These are phyloP conservation scores for Sphagnum fallax DNA, from an alignment of 228 moss, liverwort and hornwort species.

Conservation along the genomic window DNA sequence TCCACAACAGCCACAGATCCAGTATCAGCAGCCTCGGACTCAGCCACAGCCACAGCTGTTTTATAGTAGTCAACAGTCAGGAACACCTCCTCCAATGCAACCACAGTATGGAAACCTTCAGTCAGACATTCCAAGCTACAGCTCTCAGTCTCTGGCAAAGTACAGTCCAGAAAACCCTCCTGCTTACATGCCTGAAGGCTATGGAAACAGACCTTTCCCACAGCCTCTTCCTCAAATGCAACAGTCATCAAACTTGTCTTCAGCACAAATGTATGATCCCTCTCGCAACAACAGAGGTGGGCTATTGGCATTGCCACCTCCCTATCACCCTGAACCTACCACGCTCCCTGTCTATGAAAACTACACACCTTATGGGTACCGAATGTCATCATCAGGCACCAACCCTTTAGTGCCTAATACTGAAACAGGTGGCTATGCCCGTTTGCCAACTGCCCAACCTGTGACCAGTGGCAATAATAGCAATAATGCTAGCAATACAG, in stretches of 20 bases:
- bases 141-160: constrained; percentile 37
- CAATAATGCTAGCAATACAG: constrained; percentile 22
- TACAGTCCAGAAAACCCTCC: constrained; percentile 59
- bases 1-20: constrained; percentile 35
- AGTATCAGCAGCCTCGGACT: constrained; percentile 18
- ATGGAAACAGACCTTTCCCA: constrained; percentile 33
- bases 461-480: constrained; percentile 41
- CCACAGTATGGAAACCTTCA: constrained; percentile 35
- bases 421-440: constrained; percentile 60
- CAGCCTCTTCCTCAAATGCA: constrained; percentile 22
- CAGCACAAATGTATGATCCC: constrained; percentile 57
- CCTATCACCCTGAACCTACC: constrained; percentile 46
- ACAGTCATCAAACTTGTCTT: constrained; percentile 3
- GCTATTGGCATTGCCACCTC: constrained; percentile 37
- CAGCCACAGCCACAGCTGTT: constrained; percentile 9
- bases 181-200: constrained; percentile 34
- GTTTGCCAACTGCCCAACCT: constrained; percentile 65
- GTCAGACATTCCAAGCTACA: constrained; percentile 46
- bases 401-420: constrained; percentile 35
- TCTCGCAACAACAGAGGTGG: constrained; percentile 36
- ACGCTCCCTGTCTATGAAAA: constrained; percentile 39
- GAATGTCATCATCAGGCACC: constrained; percentile 50
- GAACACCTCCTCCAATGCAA: constrained; percentile 31
- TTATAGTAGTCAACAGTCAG: constrained; percentile 17
- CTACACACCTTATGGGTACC: constrained; percentile 57